These are phyloP conservation scores for Euphrasia arctica DNA, from an alignment of 305 asterid species.

Conservation along the genomic window DNA sequence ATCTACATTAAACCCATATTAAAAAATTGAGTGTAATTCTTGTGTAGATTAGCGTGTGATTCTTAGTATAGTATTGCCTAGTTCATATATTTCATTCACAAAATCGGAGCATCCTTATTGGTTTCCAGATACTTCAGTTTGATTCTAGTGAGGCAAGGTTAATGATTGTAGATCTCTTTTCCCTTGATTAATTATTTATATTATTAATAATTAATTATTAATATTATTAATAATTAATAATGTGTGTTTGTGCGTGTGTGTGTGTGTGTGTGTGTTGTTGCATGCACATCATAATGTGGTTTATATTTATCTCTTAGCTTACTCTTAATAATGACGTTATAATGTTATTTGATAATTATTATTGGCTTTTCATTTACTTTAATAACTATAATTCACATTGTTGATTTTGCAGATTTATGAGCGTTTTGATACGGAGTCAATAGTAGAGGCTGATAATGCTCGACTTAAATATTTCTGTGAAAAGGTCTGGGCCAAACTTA, in stretches of 20 bases:
- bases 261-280: neutral
- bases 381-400: slow-evolving; percentile 20
- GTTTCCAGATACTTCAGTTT: neutral
- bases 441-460: slow-evolving; percentile 65
- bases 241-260: too few relatives aligned
- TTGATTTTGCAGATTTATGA: slow-evolving; percentile 57
- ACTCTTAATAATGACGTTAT: neutral
- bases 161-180: neutral
- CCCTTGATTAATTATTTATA: too few relatives aligned
- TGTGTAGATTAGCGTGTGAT: neutral
- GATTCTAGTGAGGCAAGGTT: slow-evolving; percentile 3
- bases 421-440: slow-evolving; percentile 63
- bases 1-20: slow-evolving; percentile 1
- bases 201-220: too few relatives aligned
- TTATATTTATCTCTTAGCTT: neutral
- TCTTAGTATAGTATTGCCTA: neutral
- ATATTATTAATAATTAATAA: too few relatives aligned
- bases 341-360: slow-evolving; percentile 4
- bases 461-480: slow-evolving; percentile 75
- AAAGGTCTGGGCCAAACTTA: slow-evolving; percentile 45
- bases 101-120: neutral
- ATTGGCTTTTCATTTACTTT: slow-evolving; percentile 14
- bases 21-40: slow-evolving; percentile 14
- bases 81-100: neutral
- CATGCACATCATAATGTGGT: slow-evolving; percentile 8